phyloP scores from a whole-genome alignment of 2,329 filamentous ascomycete genomes.

The Hansfordia pulvinata region DNA sequence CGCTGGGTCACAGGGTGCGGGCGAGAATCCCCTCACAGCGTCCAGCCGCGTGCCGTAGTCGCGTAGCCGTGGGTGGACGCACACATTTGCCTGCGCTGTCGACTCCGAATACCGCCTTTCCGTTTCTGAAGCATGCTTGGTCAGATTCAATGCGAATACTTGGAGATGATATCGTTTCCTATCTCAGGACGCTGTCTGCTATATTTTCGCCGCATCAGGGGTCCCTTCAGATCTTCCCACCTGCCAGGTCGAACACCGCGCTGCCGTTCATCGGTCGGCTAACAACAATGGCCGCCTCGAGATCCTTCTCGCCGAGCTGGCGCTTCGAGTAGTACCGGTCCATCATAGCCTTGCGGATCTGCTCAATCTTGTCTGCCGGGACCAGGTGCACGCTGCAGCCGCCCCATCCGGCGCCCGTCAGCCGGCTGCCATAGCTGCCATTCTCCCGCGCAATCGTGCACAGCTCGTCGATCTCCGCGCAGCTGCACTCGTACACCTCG shows the following conservation, averaged over 20 bases:
- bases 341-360: constrained; percentile 64
- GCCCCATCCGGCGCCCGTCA: constrained; percentile 94
- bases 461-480: constrained; percentile 80
- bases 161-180: no score
- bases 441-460: constrained; percentile 66
- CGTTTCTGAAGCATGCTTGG: no score
- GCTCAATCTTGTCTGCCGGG: constrained; percentile 66
- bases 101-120: no score
- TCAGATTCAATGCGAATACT: no score
- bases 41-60: no score
- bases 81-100: no score
- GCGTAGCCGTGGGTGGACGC: no score
- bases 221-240: constrained; percentile 12
- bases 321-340: constrained; percentile 70
- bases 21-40: no score
- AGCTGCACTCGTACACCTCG: constrained; percentile 82
- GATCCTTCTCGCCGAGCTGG: constrained; percentile 53
- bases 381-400: constrained; percentile 92
- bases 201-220: no score
- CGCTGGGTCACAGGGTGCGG: no score
- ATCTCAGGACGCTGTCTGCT: no score
- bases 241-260: constrained; percentile 27
- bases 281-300: constrained; percentile 70
- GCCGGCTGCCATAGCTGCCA: constrained; percentile 70
- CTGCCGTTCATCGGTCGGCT: constrained; percentile 74